Evolutionary conservation across 306 rosid species (phyloP), one percentile per base, ranked within the genome.

Genomic region (Trifolium dubium): DNA sequence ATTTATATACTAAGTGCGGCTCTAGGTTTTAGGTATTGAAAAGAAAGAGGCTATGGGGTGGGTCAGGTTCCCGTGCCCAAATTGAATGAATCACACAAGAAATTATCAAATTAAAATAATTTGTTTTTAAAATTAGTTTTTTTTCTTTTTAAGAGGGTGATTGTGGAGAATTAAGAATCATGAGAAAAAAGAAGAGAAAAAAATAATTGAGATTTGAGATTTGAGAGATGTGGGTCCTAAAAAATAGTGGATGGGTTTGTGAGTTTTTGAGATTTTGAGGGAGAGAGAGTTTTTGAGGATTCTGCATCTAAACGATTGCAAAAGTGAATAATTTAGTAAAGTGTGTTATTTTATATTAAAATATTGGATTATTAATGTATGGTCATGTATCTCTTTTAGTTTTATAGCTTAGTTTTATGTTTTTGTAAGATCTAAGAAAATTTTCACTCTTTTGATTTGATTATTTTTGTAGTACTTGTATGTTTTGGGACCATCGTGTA

Each of bases 11-110:
- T 17, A 79, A 81, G 64, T 59, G 73, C 72, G 76, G 79, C 80
- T 84, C 80, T 75, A 71, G 80, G 67, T 75, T 80, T 69, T 64
- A 74, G 82, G 79, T 60, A 62, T 43, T 68, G 65, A 74, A 59
- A 41, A 66, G 75, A 67, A 54, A 72, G 46, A 51, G 54, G 34
- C 28, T 56, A 56, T 56, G 32, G 77, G 64, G 64, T 8, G 46
- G 66, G 4, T 43, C 4, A 65, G 81, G 82, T 78, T 61, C 79
- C 86, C 83, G 88, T 83, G 96, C 82, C 90, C 88, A 87, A 87
- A 86, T 82, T 59, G 64, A 54, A 64, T 58, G 67, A 54, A 67
- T 44, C 5, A 67, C 10, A 84, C 54, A 62, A 64, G 4, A 11
- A 18, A 17, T n/a, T n/a, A n/a, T n/a, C n/a, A n/a, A n/a, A n/a